Base-by-base conservation (phyloP, 352 stramenopile genomes). In the Thraustochytrium striatum region DNA sequence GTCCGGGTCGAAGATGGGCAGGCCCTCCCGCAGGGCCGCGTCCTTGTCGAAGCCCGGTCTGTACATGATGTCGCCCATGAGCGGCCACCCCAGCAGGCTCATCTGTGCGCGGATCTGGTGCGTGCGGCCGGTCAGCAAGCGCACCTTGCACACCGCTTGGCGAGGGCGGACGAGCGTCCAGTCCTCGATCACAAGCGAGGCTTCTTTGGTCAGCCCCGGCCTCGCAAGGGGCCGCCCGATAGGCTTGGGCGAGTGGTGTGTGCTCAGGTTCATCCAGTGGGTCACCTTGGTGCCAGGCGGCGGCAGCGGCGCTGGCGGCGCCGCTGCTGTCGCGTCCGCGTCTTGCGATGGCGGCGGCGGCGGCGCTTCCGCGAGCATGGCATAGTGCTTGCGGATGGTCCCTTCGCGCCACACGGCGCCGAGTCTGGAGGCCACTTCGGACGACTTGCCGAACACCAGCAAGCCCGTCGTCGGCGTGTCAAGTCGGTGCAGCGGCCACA, bases 91-190 rank as follows among this genome's bases (percentile, higher is more conserved):
- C 7, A 75, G 43, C 41, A 55, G 65, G 41, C 30, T 9, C n/a
- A 75, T 61, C 50, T 75, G 65, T 5, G 65, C 65, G 25, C 65
- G 65, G 25, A 75, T 75, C 30, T 75, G 65, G 30, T 75, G 65
- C 35, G 65, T 75, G 41, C 65, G 65, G 25, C 65, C 65, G 11
- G 65, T 75, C 30, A 70, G 59, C 0, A 70, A 53, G 9, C 38
- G 59, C 41, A 70, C 59, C 13, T 53, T 53, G 59, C 59, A 38
- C 11, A 33, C 21, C 9, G 5, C 7, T n/a, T 33, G 28, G 30
- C 53, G 59, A n/a, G 35, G 35, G 35, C 35, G 30, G 1, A 70
- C 59, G 0, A 38, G 59, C 9, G 2, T 13, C 19, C 53, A 38
- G 30, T 25, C 59, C 21, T 53, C 35, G 8, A 70, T 38, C 1